These are phyloP conservation scores for Coelastrella sp. DNA, from an alignment of 139 green algal genomes.

Conservation along the genomic window DNA sequence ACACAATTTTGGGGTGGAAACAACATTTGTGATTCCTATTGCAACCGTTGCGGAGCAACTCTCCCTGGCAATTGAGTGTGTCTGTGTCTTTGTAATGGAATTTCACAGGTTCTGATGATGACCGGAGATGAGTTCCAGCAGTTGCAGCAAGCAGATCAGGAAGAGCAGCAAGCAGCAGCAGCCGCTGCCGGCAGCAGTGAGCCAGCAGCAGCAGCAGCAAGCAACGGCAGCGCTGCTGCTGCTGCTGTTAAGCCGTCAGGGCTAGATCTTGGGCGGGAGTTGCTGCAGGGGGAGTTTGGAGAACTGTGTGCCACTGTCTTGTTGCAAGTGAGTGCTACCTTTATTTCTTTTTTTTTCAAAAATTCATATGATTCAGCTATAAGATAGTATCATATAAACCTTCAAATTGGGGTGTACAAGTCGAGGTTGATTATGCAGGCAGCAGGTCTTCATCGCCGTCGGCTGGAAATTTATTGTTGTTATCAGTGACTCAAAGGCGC, in stretches of 20 bases:
- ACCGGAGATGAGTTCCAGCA: constrained; percentile 56
- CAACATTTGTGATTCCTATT: no score
- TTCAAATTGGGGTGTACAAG: no score
- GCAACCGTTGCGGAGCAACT: no score
- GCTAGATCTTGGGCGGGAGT: constrained; percentile 22
- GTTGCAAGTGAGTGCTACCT: constrained; percentile 15
- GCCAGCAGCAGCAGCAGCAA: neutral
- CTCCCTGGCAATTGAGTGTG: no score
- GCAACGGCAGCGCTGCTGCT: neutral
- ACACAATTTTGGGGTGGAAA: no score
- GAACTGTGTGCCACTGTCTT: constrained; percentile 29
- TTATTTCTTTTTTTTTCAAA: no score
- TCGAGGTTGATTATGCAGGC: no score
- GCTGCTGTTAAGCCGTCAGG: neutral
- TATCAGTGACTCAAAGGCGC: neutral
- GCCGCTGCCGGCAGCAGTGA: neutral
- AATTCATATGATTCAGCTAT: no score
- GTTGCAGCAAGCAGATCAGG: constrained; percentile 45
- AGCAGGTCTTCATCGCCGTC: no score
- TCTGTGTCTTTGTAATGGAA: neutral
- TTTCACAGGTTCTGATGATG: constrained; percentile 56
- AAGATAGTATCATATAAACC: no score
- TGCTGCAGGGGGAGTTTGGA: constrained; percentile 41
- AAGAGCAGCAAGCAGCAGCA: constrained; percentile 8
- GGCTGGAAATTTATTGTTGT: neutral